A percentile compares a stretch with the other conserved stretches of the same genome.
Evolutionary conservation across 1,139 yeast species (phyloP).

Genomic region (Candida smagusa): DNA sequence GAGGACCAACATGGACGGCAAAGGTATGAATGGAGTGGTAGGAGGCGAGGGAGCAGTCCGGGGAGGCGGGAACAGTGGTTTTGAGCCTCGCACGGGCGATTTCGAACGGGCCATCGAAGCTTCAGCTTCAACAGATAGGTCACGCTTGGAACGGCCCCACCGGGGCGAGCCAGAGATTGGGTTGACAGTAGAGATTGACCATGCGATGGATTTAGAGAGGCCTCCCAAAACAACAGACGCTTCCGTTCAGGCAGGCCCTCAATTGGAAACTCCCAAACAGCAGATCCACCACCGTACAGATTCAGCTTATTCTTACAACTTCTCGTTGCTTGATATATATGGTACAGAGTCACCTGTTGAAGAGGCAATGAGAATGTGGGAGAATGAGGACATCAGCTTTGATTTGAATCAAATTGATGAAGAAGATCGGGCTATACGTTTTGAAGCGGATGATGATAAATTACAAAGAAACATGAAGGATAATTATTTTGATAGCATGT

Average conservation of each 20-base stretch:
- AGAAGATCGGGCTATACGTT: not conserved
- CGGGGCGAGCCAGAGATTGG: not conserved
- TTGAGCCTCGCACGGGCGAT: no score
- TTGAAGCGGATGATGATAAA: no score
- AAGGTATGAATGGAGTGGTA: no score
- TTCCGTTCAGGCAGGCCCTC: not conserved
- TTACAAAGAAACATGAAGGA: no score
- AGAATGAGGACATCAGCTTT: not conserved
- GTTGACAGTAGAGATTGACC: not conserved
- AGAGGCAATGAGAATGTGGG: constrained; percentile 5
- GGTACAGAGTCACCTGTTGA: constrained; percentile 17
- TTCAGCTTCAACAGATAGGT: no score
- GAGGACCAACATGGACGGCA: no score
- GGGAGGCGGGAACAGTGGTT: no score
- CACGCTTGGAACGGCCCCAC: not conserved
- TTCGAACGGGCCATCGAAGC: no score
- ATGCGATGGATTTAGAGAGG: not conserved
- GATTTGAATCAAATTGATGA: not conserved
- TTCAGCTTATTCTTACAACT: constrained; percentile 35
- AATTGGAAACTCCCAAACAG: constrained; percentile 12
- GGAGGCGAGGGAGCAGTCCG: no score
- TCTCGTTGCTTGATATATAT: constrained; percentile 22
- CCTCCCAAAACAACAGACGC: no score
- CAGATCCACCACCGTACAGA: constrained; percentile 24
- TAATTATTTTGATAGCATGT: no score